Conservation (phyloP, 179 eudicot genomes). For the Amaranthus tricolor region DNA sequence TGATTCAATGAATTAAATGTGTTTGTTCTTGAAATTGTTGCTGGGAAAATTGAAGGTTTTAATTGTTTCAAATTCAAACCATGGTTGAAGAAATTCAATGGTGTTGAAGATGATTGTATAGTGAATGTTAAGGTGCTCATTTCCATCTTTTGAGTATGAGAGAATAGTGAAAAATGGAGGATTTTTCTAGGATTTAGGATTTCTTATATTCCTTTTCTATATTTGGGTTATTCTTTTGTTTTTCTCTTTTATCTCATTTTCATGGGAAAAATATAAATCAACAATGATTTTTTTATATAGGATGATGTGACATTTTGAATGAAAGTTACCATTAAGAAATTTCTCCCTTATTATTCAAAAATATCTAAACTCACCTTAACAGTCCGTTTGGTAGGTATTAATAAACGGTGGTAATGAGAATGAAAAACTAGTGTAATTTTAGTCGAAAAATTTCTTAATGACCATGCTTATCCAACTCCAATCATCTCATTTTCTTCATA, state of each 20-base stretch:
- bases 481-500: too few species aligned
- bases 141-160: conserved; percentile 35
- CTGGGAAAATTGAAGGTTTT: conserved; percentile 17
- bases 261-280: background rate
- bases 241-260: background rate
- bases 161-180: background rate
- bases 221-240: background rate
- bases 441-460: too few species aligned
- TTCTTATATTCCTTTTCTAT: too few species aligned
- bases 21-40: conserved; percentile 4
- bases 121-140: conserved; percentile 39
- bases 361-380: too few species aligned
- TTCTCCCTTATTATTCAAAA: too few species aligned
- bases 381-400: too few species aligned
- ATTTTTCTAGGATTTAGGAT: background rate
- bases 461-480: too few species aligned
- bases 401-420: too few species aligned
- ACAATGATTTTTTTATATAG: too few species aligned
- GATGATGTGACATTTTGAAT: too few species aligned
- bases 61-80: conserved; percentile 11
- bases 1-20: background rate
- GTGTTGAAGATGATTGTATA: conserved; percentile 35
- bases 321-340: too few species aligned
- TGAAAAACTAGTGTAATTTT: too few species aligned
- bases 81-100: conserved; percentile 37